Evolutionary conservation across 2,329 filamentous ascomycete genomes (phyloP).

Genomic region (Thelonectria olida): DNA sequence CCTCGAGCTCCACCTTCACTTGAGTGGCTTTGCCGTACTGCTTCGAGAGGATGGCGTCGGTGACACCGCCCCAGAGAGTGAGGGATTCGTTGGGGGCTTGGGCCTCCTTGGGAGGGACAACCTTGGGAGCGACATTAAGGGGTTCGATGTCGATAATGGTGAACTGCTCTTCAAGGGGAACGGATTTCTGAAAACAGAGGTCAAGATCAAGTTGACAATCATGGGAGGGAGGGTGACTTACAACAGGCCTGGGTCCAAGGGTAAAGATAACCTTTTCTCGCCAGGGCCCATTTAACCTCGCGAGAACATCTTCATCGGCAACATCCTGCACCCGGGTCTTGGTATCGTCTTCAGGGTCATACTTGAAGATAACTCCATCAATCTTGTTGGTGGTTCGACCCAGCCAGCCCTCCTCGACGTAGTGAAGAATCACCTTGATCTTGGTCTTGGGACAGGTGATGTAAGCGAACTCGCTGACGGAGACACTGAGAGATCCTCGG

Average conservation of each 20-base stretch:
- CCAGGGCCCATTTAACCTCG: slow-evolving; percentile 86
- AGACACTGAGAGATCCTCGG: slow-evolving; percentile 86
- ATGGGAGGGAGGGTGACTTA: slow-evolving; percentile 53
- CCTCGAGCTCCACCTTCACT: slow-evolving; percentile 91
- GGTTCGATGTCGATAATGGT: slow-evolving; percentile 91
- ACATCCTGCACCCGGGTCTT: slow-evolving; percentile 86
- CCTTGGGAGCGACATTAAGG: slow-evolving; percentile 80
- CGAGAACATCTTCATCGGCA: slow-evolving; percentile 83
- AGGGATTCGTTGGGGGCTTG: slow-evolving; percentile 92
- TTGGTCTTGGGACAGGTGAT: slow-evolving; percentile 90
- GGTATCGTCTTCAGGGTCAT: slow-evolving; percentile 86
- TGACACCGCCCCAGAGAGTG: slow-evolving; percentile 87
- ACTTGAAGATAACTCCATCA: slow-evolving; percentile 89
- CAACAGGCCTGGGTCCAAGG: slow-evolving; percentile 66
- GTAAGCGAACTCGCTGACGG: slow-evolving; percentile 88
- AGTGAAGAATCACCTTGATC: slow-evolving; percentile 91
- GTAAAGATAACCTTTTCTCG: slow-evolving; percentile 74
- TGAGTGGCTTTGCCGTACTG: slow-evolving; percentile 86
- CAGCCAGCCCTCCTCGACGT: slow-evolving; percentile 94
- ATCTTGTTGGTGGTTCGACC: slow-evolving; percentile 91
- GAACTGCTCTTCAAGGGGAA: slow-evolving; percentile 67
- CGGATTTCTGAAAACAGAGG: slow-evolving; percentile 44
- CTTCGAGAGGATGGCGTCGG: slow-evolving; percentile 82
- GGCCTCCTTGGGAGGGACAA: slow-evolving; percentile 76
- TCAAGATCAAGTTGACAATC: slow-evolving; percentile 4